These are phyloP conservation scores for Carex scoparia DNA, from an alignment of 176 grass and related monocot species.

Conservation along the genomic window DNA sequence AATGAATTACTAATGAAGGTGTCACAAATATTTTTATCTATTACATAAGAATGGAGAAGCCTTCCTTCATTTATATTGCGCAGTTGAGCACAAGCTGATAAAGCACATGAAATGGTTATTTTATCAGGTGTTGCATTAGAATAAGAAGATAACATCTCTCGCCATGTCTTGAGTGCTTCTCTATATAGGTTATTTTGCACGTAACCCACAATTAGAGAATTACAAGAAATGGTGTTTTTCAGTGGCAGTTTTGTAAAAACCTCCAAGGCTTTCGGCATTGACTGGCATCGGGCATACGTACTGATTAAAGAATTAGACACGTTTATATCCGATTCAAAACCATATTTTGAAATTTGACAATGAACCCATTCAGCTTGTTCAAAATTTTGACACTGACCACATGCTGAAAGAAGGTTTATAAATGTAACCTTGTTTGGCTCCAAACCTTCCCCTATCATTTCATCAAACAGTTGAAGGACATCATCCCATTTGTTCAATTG, in stretches of 20 bases:
- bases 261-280: constrained; percentile 39
- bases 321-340: constrained; percentile 44
- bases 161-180: constrained; percentile 42
- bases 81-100: constrained; percentile 66
- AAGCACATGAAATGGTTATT: constrained; percentile 42
- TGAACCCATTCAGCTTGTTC: constrained; percentile 53
- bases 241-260: constrained; percentile 38
- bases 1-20: constrained; percentile 59
- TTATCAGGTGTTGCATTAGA: constrained; percentile 36
- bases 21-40: constrained; percentile 32
- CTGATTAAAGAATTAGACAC: constrained; percentile 54
- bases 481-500: constrained; percentile 38
- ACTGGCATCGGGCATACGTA: constrained; percentile 53
- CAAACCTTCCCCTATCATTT: constrained; percentile 42
- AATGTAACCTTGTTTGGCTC: constrained; percentile 64
- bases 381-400: constrained; percentile 28
- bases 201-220: constrained; percentile 55
- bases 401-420: constrained; percentile 59
- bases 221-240: constrained; percentile 64
- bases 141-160: constrained; percentile 36
- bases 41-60: constrained; percentile 43
- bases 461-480: constrained; percentile 39
- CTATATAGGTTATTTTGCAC: constrained; percentile 41
- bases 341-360: constrained; percentile 33
- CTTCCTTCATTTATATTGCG: constrained; percentile 51